These are phyloP conservation scores for Crithidia acanthocephali DNA, from an alignment of 208 protist genomes.

Conservation along the genomic window DNA sequence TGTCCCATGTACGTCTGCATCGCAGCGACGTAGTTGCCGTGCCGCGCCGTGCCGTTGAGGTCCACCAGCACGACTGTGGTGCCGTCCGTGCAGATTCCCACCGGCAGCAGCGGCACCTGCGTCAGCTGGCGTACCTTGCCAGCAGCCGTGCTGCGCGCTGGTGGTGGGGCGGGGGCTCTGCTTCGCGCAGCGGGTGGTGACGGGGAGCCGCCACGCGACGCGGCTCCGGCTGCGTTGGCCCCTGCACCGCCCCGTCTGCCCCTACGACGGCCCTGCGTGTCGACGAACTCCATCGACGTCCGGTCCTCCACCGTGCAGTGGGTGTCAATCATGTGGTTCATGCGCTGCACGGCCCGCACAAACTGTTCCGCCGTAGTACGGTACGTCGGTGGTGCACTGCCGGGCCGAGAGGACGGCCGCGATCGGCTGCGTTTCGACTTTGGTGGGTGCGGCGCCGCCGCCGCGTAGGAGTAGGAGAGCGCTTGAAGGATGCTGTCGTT, in stretches of 20 bases:
- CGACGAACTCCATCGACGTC: background rate
- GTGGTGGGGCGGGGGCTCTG: background rate
- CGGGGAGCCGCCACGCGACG: background rate
- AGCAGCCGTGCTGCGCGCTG: background rate
- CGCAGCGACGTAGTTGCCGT: conserved; percentile 44
- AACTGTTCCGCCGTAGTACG: conserved; percentile 13
- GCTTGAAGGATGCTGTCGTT: no score
- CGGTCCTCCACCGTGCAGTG: background rate
- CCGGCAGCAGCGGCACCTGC: conserved; percentile 22
- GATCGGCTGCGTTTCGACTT: no score
- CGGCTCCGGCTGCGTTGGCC: no score
- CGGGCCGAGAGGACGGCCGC: no score
- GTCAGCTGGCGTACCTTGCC: conserved; percentile 5
- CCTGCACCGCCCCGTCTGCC: background rate
- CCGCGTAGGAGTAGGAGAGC: no score
- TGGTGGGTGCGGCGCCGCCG: no score
- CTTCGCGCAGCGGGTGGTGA: background rate
- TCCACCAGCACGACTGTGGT: conserved; percentile 30
- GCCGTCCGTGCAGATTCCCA: conserved; percentile 36
- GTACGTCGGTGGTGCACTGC: background rate
- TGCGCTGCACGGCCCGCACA: background rate
- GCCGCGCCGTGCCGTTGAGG: conserved; percentile 44
- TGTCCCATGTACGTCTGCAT: conserved; percentile 5
- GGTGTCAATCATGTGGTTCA: conserved; percentile 13
- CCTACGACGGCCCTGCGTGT: background rate